phyloP scores from a whole-genome alignment of 441 rosid genomes.

The Jatropha multifida region DNA sequence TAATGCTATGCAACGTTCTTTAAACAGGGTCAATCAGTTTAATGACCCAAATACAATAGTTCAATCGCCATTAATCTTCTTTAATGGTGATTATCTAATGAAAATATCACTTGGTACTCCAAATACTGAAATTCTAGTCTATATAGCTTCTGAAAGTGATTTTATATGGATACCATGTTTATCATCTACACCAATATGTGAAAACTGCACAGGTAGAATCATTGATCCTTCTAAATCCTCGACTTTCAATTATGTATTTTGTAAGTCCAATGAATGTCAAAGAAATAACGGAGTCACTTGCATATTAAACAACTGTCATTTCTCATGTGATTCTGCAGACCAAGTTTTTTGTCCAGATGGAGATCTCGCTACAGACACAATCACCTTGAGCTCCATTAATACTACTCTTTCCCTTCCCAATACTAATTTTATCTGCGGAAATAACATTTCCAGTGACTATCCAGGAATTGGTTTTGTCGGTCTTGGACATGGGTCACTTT shows the following conservation, averaged over 20 bases:
- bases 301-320: conserved; percentile 20
- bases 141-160: conserved; percentile 48
- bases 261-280: conserved; percentile 30
- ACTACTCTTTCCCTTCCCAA: neutral
- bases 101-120: conserved; percentile 46
- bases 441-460: neutral
- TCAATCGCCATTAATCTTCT: neutral
- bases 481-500: neutral
- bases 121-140: conserved; percentile 26
- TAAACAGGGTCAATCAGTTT: neutral
- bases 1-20: neutral
- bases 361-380: conserved; percentile 22
- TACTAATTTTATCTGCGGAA: neutral
- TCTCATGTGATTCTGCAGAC: conserved; percentile 33
- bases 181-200: conserved; percentile 35
- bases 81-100: neutral
- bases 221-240: conserved; percentile 40
- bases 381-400: neutral
- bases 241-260: conserved; percentile 35
- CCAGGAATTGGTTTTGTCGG: conserved; percentile 2
- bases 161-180: conserved; percentile 53
- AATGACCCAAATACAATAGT: neutral
- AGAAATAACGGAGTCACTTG: neutral
- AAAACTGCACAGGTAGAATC: conserved; percentile 26
- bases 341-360: conserved; percentile 33